phyloP scores from a whole-genome alignment of 1,284 basidiomycete genomes.

The Irpex rosettiformis region DNA sequence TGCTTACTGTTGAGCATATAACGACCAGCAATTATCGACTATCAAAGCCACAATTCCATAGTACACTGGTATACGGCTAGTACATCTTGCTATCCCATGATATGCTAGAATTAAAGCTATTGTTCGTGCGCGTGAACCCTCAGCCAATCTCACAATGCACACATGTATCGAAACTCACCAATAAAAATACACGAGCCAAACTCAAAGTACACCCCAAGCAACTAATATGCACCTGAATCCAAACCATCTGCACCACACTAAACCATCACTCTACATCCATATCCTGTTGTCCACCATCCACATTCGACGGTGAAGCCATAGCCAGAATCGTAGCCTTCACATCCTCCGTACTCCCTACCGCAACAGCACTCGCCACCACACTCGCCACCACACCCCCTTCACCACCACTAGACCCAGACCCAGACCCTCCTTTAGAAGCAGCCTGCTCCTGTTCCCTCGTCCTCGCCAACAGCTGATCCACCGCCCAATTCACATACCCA shows the following conservation, averaged over 20 bases:
- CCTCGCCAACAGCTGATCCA: conserved; percentile 47
- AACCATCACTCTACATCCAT: neutral
- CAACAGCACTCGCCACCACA: conserved; percentile 21
- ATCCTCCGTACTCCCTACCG: conserved; percentile 24
- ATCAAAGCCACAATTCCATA: too few relatives aligned
- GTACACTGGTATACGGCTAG: too few relatives aligned
- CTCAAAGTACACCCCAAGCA: neutral
- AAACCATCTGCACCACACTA: neutral
- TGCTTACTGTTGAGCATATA: too few relatives aligned
- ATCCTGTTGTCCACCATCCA: neutral
- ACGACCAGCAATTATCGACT: too few relatives aligned
- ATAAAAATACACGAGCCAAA: too few relatives aligned
- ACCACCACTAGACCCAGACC: conserved; percentile 18
- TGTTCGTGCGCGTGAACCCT: neutral
- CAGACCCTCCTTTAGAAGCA: neutral
- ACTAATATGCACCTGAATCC: too few relatives aligned
- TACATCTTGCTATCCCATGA: too few relatives aligned
- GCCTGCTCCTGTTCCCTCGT: conserved; percentile 37
- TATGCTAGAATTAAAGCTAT: too few relatives aligned
- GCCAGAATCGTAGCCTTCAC: conserved; percentile 23
- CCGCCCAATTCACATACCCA: conserved; percentile 69
- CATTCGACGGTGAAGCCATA: neutral
- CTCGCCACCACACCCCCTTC: conserved; percentile 19
- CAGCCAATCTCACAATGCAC: neutral
- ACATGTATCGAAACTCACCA: neutral